Base-by-base conservation (phyloP, 257 asterid genomes). In the Echites panduratus region DNA sequence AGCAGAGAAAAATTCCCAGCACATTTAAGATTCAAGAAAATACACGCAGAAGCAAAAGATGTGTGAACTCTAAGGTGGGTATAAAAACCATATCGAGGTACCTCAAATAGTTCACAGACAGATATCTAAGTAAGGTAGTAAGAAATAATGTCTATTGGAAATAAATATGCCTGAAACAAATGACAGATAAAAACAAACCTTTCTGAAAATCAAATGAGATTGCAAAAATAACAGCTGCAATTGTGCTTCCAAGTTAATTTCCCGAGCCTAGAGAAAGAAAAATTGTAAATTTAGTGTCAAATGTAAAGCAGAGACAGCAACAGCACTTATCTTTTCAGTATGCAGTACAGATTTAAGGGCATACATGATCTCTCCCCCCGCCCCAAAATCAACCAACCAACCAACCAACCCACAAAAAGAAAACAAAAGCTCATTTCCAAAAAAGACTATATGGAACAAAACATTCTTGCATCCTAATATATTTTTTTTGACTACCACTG, bases 121-220 rank as follows among this genome's bases (percentile, higher is more conserved):
- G 7, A 57, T 13, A 13, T 12, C 54, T 1, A 67, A 41, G 52
- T 9, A 20, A 70, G 49, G 5, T 9, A 40, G 44, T 3, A 16
- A 11, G 66, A n/a, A 70, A 70, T 9, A 20, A n/a, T 1, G 54
- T 27, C 40, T 27, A 26, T n/a, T 5, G 6, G 27, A 29, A 11
- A n/a, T 5, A 7, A 24, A 47, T 29, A 19, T 54, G 24, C 48
- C 6, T 26, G 2, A 14, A 35, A 13, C 58, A 17, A 68, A 24
- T 32, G 63, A 64, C 10, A 8, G 48, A 65, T 7, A 59, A 13
- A 67, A 67, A 2, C 75, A 47, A 63, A 61, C 75, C 79, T 48
- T 20, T 40, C 45, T 69, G 70, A 22, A 56, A 16, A 8, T 43
- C 24, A 75, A 54, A 17, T 7, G 4, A 27, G 41, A 22, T 13